Conservation (phyloP, 768 basidiomycete genomes). For the Boletus coccyginus region DNA sequence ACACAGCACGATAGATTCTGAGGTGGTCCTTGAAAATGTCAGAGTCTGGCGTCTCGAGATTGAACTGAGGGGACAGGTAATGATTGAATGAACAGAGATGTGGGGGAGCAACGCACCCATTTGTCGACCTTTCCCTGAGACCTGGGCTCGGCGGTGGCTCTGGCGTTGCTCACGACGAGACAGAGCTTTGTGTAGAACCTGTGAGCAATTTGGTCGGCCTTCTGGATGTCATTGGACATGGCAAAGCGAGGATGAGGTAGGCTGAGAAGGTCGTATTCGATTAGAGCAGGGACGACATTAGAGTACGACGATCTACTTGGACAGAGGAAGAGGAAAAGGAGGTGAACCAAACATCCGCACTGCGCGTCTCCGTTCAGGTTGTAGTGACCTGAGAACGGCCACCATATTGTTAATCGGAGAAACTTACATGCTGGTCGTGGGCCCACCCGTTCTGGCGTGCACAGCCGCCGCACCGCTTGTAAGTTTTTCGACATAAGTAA, state of each 20-base stretch:
- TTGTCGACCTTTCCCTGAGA: constrained; percentile 61
- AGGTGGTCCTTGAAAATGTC: constrained; percentile 64
- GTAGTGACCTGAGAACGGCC: constrained; percentile 14
- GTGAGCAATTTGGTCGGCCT: constrained; percentile 84
- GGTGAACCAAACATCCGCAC: constrained; percentile 21
- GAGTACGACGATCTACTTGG: constrained; percentile 25
- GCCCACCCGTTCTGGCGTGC: too few species aligned
- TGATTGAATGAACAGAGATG: background rate
- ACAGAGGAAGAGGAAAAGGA: constrained; percentile 14
- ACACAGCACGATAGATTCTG: constrained; percentile 55
- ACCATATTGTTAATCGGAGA: too few species aligned
- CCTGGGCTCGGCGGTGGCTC: constrained; percentile 53
- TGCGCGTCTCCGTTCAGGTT: constrained; percentile 11
- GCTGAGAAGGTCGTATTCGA: constrained; percentile 9
- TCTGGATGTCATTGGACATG: constrained; percentile 55
- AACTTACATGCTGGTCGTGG: too few species aligned
- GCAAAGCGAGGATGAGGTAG: constrained; percentile 24
- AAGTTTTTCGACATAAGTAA: too few species aligned
- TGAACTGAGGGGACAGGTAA: constrained; percentile 54
- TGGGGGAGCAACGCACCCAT: constrained; percentile 60
- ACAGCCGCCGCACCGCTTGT: too few species aligned
- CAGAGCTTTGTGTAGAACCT: constrained; percentile 82
- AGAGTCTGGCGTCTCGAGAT: constrained; percentile 74
- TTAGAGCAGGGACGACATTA: constrained; percentile 31
- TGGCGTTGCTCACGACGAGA: constrained; percentile 69